phyloP scores from a whole-genome alignment of 805 yeast species.

The Wickerhamomyces canadensis region DNA sequence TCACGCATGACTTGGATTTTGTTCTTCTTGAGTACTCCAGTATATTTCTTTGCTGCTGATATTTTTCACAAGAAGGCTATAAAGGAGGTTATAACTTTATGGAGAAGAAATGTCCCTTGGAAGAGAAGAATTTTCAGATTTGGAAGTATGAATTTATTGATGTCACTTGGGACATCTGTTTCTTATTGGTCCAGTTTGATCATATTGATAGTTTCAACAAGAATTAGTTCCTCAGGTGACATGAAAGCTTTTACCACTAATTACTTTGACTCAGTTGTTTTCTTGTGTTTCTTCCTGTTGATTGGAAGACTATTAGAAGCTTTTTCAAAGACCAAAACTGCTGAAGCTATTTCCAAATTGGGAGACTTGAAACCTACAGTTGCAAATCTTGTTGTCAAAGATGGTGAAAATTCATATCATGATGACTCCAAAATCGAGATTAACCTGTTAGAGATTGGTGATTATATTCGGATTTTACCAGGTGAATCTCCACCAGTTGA shows the following conservation, averaged over 20 bases:
- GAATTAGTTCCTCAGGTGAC: constrained; percentile 6
- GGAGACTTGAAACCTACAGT: constrained; percentile 43
- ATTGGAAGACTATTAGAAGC: constrained; percentile 68
- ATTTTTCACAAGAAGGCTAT: constrained; percentile 65
- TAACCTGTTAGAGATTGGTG: constrained; percentile 46
- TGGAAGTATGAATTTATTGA: constrained; percentile 74
- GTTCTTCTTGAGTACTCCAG: constrained; percentile 62
- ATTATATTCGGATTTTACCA: constrained; percentile 39
- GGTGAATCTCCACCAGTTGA: constrained; percentile 62
- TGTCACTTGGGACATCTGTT: constrained; percentile 68
- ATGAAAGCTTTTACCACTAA: constrained; percentile 49
- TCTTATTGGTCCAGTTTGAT: constrained; percentile 67
- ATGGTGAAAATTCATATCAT: constrained; percentile 13
- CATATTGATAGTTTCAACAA: constrained; percentile 42
- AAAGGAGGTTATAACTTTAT: constrained; percentile 50
- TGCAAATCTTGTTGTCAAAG: constrained; percentile 38
- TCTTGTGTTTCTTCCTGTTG: constrained; percentile 63
- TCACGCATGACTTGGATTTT: constrained; percentile 62
- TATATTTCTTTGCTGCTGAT: constrained; percentile 70
- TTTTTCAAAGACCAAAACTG: constrained; percentile 60
- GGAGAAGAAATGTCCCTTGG: constrained; percentile 53
- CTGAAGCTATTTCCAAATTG: constrained; percentile 54
- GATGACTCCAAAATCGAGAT: constrained; percentile 33
- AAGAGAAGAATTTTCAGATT: constrained; percentile 53
- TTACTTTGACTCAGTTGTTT: constrained; percentile 76